Evolutionary conservation across 257 asterid species (phyloP), one percentile per base, ranked within the genome.

Genomic region (Haberlea rhodopensis): DNA sequence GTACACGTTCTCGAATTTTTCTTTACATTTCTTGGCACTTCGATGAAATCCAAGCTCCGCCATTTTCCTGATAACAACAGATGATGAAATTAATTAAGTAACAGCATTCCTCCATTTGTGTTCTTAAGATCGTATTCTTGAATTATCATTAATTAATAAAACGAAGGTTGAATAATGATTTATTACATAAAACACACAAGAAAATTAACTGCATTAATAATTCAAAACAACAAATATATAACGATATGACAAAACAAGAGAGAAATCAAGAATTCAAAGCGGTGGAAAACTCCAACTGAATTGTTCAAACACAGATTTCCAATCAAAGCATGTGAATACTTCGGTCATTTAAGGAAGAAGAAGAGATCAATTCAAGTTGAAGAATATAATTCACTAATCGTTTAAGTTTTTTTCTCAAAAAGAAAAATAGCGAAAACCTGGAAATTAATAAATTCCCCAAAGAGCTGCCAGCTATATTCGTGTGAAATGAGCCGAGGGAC

Each of bases 1-100:
- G 86, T 78, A 87, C 5, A 94, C 94, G 31, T 94, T 90, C 75
- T 94, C 99, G 49, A 90, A 94, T 69, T 94, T 94, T 78, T 94
- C 99, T 28, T 86, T 87, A 79, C 99, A 94, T 74, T 94, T 94
- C 81, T 94, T 94, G 0, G 90, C 70, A 67, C 79, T 90, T 34
- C 97, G 78, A 29, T 82, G 86, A 63, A 65, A 94, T 28, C 99
- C 99, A 59, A 86, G 87, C 66, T 94, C 96, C n/a, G 86, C 89
- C 99, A 94, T 76, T 86, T 94, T 94, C 79, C 99, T 94, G 87
- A 63, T 27, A 63, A 68, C 10, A 75, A 65, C 55, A 51, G 27
- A 48, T 55, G 70, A n/a, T 3, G 6, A 62, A 32, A 15, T 5
- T 32, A 32, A 32, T 10, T 37, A 37, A 1, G 8, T 9, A 32